Percentiles rank a stretch among this genome's conserved stretches.
Evolutionary conservation across 257 asterid genomes (phyloP).

Genomic region (Nicotiana attenuata): DNA sequence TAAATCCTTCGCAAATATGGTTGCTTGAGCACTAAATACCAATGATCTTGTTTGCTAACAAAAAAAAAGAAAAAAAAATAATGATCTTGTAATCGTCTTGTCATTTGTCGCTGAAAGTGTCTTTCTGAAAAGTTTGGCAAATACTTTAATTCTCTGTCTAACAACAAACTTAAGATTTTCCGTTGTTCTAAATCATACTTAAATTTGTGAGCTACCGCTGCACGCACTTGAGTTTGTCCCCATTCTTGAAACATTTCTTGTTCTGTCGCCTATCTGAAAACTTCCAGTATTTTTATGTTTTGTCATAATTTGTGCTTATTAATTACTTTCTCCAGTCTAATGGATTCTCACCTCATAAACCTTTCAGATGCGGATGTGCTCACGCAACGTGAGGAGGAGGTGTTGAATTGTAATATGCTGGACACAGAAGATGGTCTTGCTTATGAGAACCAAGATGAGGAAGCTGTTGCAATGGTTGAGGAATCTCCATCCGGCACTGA

Average conservation of each 20-base stretch:
- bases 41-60: background rate
- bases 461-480: conserved; percentile 58
- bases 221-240: background rate
- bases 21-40: background rate
- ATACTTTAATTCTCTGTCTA: background rate
- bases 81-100: background rate
- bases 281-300: background rate
- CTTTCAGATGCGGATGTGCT: conserved; percentile 35
- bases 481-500: conserved; percentile 44
- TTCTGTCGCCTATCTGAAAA: background rate
- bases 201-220: background rate
- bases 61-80: too few species aligned
- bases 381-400: conserved; percentile 55
- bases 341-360: background rate
- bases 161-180: background rate
- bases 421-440: conserved; percentile 56
- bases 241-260: background rate
- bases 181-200: background rate
- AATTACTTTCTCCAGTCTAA: conserved; percentile 1
- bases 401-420: conserved; percentile 43
- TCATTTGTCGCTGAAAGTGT: background rate
- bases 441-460: conserved; percentile 64
- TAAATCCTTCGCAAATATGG: background rate
- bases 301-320: background rate
- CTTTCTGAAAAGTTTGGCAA: background rate